These are phyloP conservation scores for Postia placenta DNA, from an alignment of 768 basidiomycete genomes.

Conservation along the genomic window DNA sequence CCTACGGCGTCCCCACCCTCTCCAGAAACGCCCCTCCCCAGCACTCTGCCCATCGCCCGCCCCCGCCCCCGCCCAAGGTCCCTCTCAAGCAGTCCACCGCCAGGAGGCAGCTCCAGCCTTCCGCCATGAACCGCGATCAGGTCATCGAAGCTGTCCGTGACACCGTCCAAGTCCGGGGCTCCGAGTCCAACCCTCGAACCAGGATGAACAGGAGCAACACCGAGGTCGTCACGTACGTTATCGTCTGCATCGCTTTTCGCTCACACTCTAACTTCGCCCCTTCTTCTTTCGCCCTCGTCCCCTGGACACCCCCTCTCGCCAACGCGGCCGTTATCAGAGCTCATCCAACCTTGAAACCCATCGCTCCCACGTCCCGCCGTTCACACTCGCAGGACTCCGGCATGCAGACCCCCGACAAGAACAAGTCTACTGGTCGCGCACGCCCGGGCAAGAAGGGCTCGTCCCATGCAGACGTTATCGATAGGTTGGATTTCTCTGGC, in stretches of 20 bases:
- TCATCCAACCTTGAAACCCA: conserved; percentile 18
- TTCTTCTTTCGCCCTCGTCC: conserved; percentile 5
- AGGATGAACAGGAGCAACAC: conserved; percentile 59
- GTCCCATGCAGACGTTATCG: conserved; percentile 83
- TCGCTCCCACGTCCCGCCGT: conserved; percentile 29
- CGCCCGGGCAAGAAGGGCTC: conserved; percentile 61
- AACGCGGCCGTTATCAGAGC: neutral
- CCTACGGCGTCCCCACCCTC: conserved; percentile 26
- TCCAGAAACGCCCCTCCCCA: conserved; percentile 20
- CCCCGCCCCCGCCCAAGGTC: conserved; percentile 2
- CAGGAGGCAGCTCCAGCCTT: conserved; percentile 17
- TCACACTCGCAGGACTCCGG: conserved; percentile 47
- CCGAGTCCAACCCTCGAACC: conserved; percentile 35
- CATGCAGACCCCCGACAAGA: conserved; percentile 33
- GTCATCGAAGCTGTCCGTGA: conserved; percentile 64
- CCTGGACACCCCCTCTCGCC: conserved; percentile 4
- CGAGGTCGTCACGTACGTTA: conserved; percentile 34
- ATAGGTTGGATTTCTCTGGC: conserved; percentile 81
- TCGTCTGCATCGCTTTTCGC: conserved; percentile 4
- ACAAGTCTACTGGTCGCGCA: conserved; percentile 38
- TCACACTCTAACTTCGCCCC: conserved; percentile 3
- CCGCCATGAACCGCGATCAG: conserved; percentile 31
- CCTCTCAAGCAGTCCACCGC: conserved; percentile 23
- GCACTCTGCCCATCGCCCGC: conserved; percentile 28
- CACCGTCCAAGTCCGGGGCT: conserved; percentile 51